Evolutionary conservation across 2,329 filamentous ascomycete species (phyloP), one percentile per base, ranked within the genome.

Genomic region (Pseudogymnoascus destructans): DNA sequence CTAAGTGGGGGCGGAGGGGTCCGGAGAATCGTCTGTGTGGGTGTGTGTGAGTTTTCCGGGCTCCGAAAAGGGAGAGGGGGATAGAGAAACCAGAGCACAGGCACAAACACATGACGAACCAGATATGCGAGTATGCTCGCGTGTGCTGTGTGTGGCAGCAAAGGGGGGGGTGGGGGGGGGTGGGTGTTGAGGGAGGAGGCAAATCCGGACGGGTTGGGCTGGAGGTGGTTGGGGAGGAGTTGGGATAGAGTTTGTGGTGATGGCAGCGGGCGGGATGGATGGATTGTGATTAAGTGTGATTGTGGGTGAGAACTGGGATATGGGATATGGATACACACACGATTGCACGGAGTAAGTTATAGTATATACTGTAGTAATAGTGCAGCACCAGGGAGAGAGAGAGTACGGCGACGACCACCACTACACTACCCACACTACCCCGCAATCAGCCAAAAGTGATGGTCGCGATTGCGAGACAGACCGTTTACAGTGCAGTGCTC

Each of bases 181-280:
- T 0, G 15, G 8, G 5, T 13, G 36, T 2, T 3, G 19, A 10
- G 38, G 19, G 8, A 7, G 10, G 19, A n/a, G 3, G 11, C 3
- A 5, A 23, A 23, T 42, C 23, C 23, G 13, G 19, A 10, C 9
- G 38, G 17, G 1, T 21, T 23, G 11, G 36, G 9, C 9, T 10
- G 15, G 19, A 19, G 15, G 19, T 9, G 82, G 84, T 58, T 82
- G 76, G 75, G 81, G n/a, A n/a, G n/a, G n/a, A n/a, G n/a, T n/a
- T n/a, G n/a, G n/a, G n/a, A n/a, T n/a, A n/a, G n/a, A n/a, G n/a
- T n/a, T n/a, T n/a, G n/a, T n/a, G n/a, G n/a, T n/a, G 61, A 59
- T 33, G 63, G 61, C 25, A 23, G 17, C 25, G 62, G 64, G 36
- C 54, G 17, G 58, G 59, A 19, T 57, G 25, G 13, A 2, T 57